Base-by-base conservation (phyloP, 305 asterid species). In the Fraxinus xanthoxyloides region DNA sequence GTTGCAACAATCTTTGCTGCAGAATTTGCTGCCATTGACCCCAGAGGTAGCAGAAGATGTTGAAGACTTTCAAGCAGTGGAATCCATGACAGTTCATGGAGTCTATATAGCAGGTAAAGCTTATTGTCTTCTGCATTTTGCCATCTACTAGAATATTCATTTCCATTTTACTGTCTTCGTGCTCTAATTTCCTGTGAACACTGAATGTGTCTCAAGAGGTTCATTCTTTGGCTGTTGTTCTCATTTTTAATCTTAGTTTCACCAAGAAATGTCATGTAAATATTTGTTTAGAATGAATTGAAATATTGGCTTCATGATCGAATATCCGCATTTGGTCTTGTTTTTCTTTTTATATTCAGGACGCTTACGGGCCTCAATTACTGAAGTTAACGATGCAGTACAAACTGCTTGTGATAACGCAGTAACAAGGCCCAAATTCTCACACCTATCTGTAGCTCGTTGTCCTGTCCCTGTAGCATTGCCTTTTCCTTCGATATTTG, bases 401-500 rank as follows among this genome's bases (percentile, higher is more conserved):
- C 83, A 91, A 36, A 77, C 88, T 61, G 96, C 97, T 7, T 93
- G 90, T 72, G 80, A 80, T 19, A 84, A 83, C 3, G 86, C 94
- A 51, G 78, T 56, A 12, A 74, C 75, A 73, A 89, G 88, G 76
- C 98, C 98, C 3, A 89, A 83, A 80, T 95, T 95, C 88, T 91
- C 94, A 40, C 93, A 93, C 86, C 89, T 95, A 43, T 89, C 98
- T 8, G 86, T 89, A 76, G 84, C 98, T 61, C 89, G 88, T 28
- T 91, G 93, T 38, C 99, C 99, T 79, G 97, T 95, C 78, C 98
- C 98, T 0, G 87, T 95, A 82, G 98, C 98, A 7, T 82, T 95
- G 81, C 98, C 99, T 36, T 95, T 91, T 83, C 99, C 99, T 77
- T 86, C 93, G n/a, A 88, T 95, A 85, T 94, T 95, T 59, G 85